A percentile compares a stretch with the other conserved stretches of the same genome.
phyloP scores from a whole-genome alignment of 2,329 filamentous ascomycete genomes.

The Colletotrichum orbiculare region DNA sequence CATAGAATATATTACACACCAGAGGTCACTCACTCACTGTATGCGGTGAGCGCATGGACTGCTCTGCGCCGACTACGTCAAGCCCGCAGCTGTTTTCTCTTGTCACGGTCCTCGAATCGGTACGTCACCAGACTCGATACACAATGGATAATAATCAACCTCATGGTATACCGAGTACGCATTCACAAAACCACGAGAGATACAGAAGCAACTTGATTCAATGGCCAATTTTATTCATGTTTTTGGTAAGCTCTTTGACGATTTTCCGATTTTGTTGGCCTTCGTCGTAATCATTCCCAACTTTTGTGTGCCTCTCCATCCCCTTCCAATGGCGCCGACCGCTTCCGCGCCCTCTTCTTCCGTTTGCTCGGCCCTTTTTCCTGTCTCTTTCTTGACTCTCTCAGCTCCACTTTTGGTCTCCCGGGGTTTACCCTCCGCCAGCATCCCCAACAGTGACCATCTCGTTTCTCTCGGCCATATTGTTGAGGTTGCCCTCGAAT shows the following conservation, averaged over 20 bases:
- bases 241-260: slow-evolving; percentile 35
- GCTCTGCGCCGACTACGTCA: neutral
- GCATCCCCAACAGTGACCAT: slow-evolving; percentile 27
- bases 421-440: slow-evolving; percentile 8
- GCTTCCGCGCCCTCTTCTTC: slow-evolving; percentile 32
- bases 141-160: no score
- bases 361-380: slow-evolving; percentile 15
- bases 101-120: neutral
- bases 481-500: slow-evolving; percentile 36
- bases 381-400: neutral
- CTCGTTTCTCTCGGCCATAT: slow-evolving; percentile 15
- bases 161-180: no score
- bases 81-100: slow-evolving; percentile 12
- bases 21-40: neutral
- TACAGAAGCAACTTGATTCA: slow-evolving; percentile 22
- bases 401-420: slow-evolving; percentile 31
- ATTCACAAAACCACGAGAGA: neutral
- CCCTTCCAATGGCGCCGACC: no score
- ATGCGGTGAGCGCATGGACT: slow-evolving; percentile 31
- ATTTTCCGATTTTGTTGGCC: slow-evolving; percentile 29
- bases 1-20: no score
- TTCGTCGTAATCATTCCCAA: slow-evolving; percentile 18
- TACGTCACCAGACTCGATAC: neutral
- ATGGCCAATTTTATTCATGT: slow-evolving; percentile 36
- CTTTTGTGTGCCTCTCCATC: slow-evolving; percentile 18